Base-by-base conservation (phyloP, 1,139 yeast species). In the Suhomyces bribrorum region DNA sequence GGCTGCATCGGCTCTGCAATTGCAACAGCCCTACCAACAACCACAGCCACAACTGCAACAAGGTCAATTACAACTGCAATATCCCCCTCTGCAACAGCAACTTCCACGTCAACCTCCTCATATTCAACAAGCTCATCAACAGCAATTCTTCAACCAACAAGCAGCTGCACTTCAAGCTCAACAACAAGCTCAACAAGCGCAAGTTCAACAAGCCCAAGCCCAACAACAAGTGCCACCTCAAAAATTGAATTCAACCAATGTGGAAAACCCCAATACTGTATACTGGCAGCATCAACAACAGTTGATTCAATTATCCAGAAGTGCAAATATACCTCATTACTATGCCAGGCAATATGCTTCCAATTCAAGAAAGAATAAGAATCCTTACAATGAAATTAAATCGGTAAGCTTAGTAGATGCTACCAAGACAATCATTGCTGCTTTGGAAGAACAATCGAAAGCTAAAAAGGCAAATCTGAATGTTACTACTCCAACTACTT, bases 331-430 rank as follows among this genome's bases (percentile, higher is more conserved):
- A 30, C 89, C 97, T 7, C 97, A 92, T 63, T 85, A 77, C 50
- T 92, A 89, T 62, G 98, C 98, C 3, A 77, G 97, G 47, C 86
- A 86, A 52, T 95, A 94, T 40, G 97, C 97, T 2, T 77, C 87
- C 41, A 78, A 86, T 50, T 86, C 92, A 14, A 68, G 80, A 68
- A 75, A 77, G 60, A 61, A 62, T 32, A 75, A 75, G 54, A 69
- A 67, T 38, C 75, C 75, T 2, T 71, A 71, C 48, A 64, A 58
- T 41, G 77, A 68, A 22, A 59, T 57, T 22, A 75, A 74, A 47
- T 44, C 67, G 8, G 66, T 67, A 23, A 75, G 75, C 18, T 64
- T 81, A 43, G 66, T 79, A 26, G 86, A 80, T 38, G 75, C 80
- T 7, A 79, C 86, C 1, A 79, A 73, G 51, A 62, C 69, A 8